Evolutionary conservation across 208 protist genomes (phyloP), one percentile per base, ranked within the genome.

Genomic region (Trypanosoma scelopori): DNA sequence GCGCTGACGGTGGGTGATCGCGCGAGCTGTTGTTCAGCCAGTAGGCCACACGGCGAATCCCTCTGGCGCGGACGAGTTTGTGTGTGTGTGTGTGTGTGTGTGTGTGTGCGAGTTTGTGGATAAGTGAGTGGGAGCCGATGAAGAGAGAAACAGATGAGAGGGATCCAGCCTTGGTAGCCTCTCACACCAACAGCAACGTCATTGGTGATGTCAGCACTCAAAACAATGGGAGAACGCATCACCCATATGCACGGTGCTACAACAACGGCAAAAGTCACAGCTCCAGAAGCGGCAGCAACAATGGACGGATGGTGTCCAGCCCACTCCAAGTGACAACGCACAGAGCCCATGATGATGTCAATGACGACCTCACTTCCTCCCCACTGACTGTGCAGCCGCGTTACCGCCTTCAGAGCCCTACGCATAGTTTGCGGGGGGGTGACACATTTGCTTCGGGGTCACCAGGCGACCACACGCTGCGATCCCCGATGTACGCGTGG

Each of bases 61-160:
- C n/a, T n/a, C n/a, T n/a, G n/a, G n/a, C n/a, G n/a, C n/a, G n/a
- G n/a, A n/a, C n/a, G n/a, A n/a, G n/a, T n/a, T 37, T 37, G 32
- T 37, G 32, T 37, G 32, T 9, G n/a, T n/a, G n/a, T n/a, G n/a
- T n/a, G n/a, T n/a, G n/a, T n/a, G n/a, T 37, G 9, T 9, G 3
- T 37, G 3, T 37, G 3, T 9, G 32, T 11, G 32, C 9, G 32
- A 37, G 32, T 11, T 3, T 37, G 32, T 11, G 5, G 9, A 3
- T 37, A 37, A 37, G 5, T 37, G 32, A 37, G 32, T 9, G 32
- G 9, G 32, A 37, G 32, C 5, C 9, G 43, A 58, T 55, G 60
- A 47, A 20, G 18, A 52, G 56, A 25, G 25, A 52, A 74, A 73
- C 51, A 75, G 72, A 45, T 72, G 55, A n/a, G 79, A 84, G 42